A percentile compares a stretch with the other conserved stretches of the same genome.
Evolutionary conservation across 1,284 basidiomycete species (phyloP).

Genomic region (Puccinia hordei): DNA sequence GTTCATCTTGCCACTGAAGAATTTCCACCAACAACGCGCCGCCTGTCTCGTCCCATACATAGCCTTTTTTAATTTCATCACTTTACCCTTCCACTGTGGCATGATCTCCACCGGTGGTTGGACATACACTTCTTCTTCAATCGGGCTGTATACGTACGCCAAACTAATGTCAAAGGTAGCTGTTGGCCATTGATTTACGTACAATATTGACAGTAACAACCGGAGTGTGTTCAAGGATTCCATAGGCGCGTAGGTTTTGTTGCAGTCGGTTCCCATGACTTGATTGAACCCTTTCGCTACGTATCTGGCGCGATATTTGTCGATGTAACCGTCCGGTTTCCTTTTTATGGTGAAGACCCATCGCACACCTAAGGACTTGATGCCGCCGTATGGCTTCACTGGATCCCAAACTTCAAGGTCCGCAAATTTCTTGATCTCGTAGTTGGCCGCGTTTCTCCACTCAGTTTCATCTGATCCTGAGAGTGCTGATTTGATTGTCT

Average conservation of each 20-base stretch:
- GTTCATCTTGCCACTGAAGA: background rate
- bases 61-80: too few relatives aligned
- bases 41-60: conserved; percentile 27
- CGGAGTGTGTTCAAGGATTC: background rate
- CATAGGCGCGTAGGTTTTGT: background rate
- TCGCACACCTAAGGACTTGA: background rate
- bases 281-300: conserved; percentile 10
- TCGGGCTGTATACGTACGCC: background rate
- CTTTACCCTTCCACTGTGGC: too few relatives aligned
- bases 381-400: background rate
- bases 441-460: background rate
- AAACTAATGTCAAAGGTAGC: background rate
- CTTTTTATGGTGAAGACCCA: too few relatives aligned
- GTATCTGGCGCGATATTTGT: background rate
- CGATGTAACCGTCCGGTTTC: too few relatives aligned
- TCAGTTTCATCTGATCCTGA: background rate
- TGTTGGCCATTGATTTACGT: background rate
- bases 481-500: too few relatives aligned
- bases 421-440: background rate
- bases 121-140: too few relatives aligned
- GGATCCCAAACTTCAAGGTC: background rate
- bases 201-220: background rate
- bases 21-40: conserved; percentile 27
- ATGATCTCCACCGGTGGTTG: too few relatives aligned
- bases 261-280: background rate